Evolutionary conservation across 169 alveolate species (phyloP).

Genomic region (Plasmodium chabaudi): DNA sequence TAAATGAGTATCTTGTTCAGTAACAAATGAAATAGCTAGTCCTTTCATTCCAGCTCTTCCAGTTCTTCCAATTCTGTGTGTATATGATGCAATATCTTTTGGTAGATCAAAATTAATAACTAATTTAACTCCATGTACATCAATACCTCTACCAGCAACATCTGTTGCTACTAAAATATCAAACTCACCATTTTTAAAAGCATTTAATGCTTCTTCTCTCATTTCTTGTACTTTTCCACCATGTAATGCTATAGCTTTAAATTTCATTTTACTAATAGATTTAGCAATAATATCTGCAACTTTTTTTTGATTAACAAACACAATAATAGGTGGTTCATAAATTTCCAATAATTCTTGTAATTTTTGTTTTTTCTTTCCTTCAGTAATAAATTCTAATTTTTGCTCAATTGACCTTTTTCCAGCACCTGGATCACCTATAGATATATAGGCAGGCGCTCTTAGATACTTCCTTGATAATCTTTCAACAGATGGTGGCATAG

Average conservation of each 20-base stretch:
- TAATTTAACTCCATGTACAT: slow-evolving; percentile 94
- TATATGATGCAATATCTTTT: slow-evolving; percentile 94
- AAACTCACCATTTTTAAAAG: slow-evolving; percentile 91
- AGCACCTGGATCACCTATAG: slow-evolving; percentile 97
- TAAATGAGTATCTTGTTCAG: slow-evolving; percentile 92
- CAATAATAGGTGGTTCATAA: slow-evolving; percentile 94
- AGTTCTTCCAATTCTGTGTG: slow-evolving; percentile 98
- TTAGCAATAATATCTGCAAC: slow-evolving; percentile 93
- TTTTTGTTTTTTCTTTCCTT: slow-evolving; percentile 87
- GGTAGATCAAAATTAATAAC: slow-evolving; percentile 99
- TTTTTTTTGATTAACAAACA: slow-evolving; percentile 94
- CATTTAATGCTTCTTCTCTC: slow-evolving; percentile 93
- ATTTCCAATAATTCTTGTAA: slow-evolving; percentile 80
- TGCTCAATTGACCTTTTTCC: slow-evolving; percentile 95
- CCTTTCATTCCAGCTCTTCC: slow-evolving; percentile 99
- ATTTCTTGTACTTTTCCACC: slow-evolving; percentile 95
- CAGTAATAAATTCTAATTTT: slow-evolving; percentile 91
- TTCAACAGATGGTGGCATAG: slow-evolving; percentile 97
- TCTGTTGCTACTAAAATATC: slow-evolving; percentile 98
- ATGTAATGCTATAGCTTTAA: slow-evolving; percentile 89
- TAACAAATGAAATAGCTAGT: slow-evolving; percentile 94
- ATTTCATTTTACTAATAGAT: slow-evolving; percentile 85
- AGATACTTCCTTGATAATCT: slow-evolving; percentile 93
- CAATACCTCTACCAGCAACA: slow-evolving; percentile 99
- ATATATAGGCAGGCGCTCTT: slow-evolving; percentile 91